A percentile compares a stretch with the other conserved stretches of the same genome.
Evolutionary conservation across 352 stramenopile species (phyloP).

Genomic region (Albugo candida): DNA sequence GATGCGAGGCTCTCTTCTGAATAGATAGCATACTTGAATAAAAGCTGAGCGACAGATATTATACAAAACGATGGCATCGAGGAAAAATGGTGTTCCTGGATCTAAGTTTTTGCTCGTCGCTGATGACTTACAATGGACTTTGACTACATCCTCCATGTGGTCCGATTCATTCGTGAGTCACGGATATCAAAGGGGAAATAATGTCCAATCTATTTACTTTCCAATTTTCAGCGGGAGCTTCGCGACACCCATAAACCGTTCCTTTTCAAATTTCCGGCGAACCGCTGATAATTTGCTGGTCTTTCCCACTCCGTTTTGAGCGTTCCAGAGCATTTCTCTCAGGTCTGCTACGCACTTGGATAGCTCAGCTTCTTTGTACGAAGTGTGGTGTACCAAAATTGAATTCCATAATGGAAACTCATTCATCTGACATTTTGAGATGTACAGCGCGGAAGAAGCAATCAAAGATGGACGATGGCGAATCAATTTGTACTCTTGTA

Average conservation of each 20-base stretch:
- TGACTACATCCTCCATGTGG: no score
- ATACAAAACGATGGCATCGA: no score
- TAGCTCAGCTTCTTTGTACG: constrained; percentile 44
- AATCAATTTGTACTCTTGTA: constrained; percentile 98
- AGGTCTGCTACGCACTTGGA: constrained; percentile 45
- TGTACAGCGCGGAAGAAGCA: constrained; percentile 91
- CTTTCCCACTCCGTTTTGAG: constrained; percentile 39
- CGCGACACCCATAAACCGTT: constrained; percentile 58
- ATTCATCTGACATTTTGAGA: constrained; percentile 78
- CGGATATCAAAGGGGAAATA: no score
- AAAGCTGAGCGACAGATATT: no score
- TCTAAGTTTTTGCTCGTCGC: no score
- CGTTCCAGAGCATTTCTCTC: constrained; percentile 66
- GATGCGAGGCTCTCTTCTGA: no score
- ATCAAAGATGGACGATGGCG: constrained; percentile 94
- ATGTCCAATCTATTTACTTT: no score
- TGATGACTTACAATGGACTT: no score
- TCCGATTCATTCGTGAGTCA: no score
- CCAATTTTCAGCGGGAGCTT: constrained; percentile 18
- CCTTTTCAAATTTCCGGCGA: constrained; percentile 72
- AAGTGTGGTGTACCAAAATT: constrained; percentile 55
- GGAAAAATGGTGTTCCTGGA: no score
- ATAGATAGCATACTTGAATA: no score
- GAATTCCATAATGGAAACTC: constrained; percentile 51
- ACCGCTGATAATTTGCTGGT: constrained; percentile 62